Conservation (phyloP, 1,139 yeast genomes). For the Nakaseomyces bracarensis region DNA sequence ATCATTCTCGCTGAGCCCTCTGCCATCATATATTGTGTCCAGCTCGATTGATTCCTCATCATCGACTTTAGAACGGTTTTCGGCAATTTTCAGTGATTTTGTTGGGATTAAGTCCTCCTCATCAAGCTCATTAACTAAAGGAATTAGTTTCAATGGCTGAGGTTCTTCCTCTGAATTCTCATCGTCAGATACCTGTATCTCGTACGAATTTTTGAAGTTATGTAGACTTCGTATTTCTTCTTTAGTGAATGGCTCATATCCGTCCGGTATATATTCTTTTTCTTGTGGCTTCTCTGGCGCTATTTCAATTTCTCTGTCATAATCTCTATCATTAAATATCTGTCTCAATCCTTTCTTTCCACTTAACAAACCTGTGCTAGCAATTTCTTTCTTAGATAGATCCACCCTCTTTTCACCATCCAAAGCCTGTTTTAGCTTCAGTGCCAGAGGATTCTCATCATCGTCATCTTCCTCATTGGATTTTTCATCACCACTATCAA, state of each 20-base stretch:
- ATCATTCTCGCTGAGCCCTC: constrained; percentile 17
- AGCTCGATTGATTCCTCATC: constrained; percentile 6
- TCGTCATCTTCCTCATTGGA: constrained; percentile 21
- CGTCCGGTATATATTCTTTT: constrained; percentile 25
- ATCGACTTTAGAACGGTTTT: background rate
- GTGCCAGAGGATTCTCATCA: constrained; percentile 16
- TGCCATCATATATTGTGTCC: constrained; percentile 13
- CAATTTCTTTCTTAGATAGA: background rate
- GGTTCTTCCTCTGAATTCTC: constrained; percentile 7
- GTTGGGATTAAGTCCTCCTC: background rate
- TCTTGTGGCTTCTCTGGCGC: constrained; percentile 21
- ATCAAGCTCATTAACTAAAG: constrained; percentile 1
- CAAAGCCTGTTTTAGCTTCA: constrained; percentile 16
- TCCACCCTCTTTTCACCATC: background rate
- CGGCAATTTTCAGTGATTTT: background rate
- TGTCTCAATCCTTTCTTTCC: constrained; percentile 12
- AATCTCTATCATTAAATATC: constrained; percentile 10
- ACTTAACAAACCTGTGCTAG: constrained; percentile 1
- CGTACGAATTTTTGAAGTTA: constrained; percentile 16
- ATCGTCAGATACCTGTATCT: background rate
- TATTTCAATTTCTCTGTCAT: constrained; percentile 19
- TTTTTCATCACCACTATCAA: constrained; percentile 15
- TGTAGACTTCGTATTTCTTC: constrained; percentile 23
- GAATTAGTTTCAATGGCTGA: constrained; percentile 8
- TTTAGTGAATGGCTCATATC: constrained; percentile 18